Evolutionary conservation across 345 rosid genomes (phyloP).

Genomic region (Clarkia xantiana): DNA sequence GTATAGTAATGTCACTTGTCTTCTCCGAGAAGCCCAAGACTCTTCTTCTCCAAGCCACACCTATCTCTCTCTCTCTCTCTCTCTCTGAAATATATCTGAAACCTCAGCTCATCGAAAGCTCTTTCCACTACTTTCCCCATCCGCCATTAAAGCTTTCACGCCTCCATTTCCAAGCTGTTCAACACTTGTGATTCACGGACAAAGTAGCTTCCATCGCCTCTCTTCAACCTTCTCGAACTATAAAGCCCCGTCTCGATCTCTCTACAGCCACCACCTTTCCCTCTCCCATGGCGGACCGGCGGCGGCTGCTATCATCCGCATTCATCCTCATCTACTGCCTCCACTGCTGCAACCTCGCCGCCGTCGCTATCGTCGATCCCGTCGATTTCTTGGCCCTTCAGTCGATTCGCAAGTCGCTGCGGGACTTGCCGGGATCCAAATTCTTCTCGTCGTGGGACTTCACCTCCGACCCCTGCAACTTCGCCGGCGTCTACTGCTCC

Average conservation of each 20-base stretch:
- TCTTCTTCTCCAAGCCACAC: constrained; percentile 34
- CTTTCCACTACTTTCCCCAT: neutral
- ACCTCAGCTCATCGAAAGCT: too few relatives aligned
- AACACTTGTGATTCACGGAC: neutral
- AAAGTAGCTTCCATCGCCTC: too few relatives aligned
- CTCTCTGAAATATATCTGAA: neutral
- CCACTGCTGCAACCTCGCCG: constrained; percentile 6
- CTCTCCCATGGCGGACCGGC: constrained; percentile 6
- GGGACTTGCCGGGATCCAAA: constrained; percentile 70
- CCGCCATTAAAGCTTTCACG: constrained; percentile 9
- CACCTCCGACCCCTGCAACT: constrained; percentile 87
- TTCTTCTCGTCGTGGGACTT: constrained; percentile 89
- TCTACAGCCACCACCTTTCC: neutral
- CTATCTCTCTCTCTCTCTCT: constrained; percentile 1
- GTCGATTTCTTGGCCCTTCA: constrained; percentile 83
- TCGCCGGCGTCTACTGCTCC: constrained; percentile 76
- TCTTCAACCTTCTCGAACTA: neutral
- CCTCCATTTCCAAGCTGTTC: constrained; percentile 1
- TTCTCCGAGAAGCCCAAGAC: constrained; percentile 34
- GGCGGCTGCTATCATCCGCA: neutral
- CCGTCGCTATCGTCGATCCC: constrained; percentile 49
- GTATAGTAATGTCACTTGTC: constrained; percentile 14
- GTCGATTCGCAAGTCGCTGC: constrained; percentile 55
- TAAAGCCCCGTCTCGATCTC: neutral
- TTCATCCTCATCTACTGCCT: neutral